Base-by-base conservation (phyloP, 2,329 filamentous ascomycete species). In the Pseudogymnoascus sp. region DNA sequence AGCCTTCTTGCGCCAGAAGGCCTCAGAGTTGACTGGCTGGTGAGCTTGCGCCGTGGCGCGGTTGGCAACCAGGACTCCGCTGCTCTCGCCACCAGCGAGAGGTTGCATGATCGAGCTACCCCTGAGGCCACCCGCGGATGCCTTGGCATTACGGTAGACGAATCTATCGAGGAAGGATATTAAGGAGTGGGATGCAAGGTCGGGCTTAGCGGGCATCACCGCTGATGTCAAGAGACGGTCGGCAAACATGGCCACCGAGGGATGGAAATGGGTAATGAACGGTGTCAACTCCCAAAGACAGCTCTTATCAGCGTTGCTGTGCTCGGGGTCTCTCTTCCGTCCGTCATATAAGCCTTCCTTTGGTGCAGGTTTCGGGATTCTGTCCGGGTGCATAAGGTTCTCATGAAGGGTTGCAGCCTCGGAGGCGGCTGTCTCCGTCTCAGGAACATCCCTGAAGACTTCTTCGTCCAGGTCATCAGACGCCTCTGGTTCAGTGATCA, bases 141-240 rank as follows among this genome's bases (percentile, higher is more conserved):
- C 80, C 80, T 96, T 96, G 66, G 93, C 87, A 70, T 95, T 96
- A 69, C 91, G 88, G 82, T 97, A 99, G n/a, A 96, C 91, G 75
- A 99, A 99, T 70, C 96, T 93, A 77, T 99, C 95, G 64, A 99
- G 82, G 81, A 99, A 99, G 75, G 96, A 89, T 72, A 95, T 95
- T 60, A 99, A 83, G 1, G 91, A 95, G 75, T 97, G 93, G 64
- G 91, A 87, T 15, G 90, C 88, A 61, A 97, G 82, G 70, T 99
- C 95, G 0, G 95, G 93, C 76, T 97, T 97, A 67, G 90, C 86
- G 65, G 90, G 87, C 75, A 91, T 87, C 61, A 86, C 82, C 68
- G 87, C 83, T 65, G 86, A 84, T 60, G 83, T 80, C 8, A 96
- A 76, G 40, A 97, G 78, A 64, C 87, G 86, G 15, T 82, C 79